Evolutionary conservation across 2,329 filamentous ascomycete species (phyloP).

Genomic region (Ceratocystis eucalypticola): DNA sequence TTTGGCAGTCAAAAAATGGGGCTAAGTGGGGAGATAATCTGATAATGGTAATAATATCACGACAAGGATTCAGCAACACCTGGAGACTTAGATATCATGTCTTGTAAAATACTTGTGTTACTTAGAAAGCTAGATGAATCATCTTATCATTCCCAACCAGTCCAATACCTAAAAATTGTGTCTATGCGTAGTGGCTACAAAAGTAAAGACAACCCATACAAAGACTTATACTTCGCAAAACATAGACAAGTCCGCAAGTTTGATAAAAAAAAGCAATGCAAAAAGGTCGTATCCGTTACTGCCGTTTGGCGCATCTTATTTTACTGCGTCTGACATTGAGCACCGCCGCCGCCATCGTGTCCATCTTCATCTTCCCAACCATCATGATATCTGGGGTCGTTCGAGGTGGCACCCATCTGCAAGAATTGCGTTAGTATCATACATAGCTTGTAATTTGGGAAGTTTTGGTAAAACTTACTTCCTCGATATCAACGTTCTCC

Average conservation of each 20-base stretch:
- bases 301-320: constrained; percentile 12
- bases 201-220: background rate
- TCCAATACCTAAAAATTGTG: constrained; percentile 8
- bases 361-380: constrained; percentile 62
- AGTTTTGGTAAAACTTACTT: constrained; percentile 35
- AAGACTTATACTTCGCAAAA: constrained; percentile 1
- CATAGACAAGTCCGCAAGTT: background rate
- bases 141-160: background rate
- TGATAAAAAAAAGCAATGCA: constrained; percentile 7
- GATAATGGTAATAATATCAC: background rate
- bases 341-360: constrained; percentile 38
- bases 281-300: background rate
- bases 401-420: constrained; percentile 58
- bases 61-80: background rate
- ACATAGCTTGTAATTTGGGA: background rate
- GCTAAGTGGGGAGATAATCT: background rate
- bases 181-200: constrained; percentile 10
- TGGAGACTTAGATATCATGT: background rate
- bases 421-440: constrained; percentile 1
- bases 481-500: constrained; percentile 67
- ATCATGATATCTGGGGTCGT: constrained; percentile 50
- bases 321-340: constrained; percentile 65
- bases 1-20: constrained; percentile 11
- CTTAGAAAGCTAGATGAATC: background rate
- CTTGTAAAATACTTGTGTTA: background rate